These are phyloP conservation scores for Pyrus betulifolia DNA, from an alignment of 306 rosid species.

Conservation along the genomic window DNA sequence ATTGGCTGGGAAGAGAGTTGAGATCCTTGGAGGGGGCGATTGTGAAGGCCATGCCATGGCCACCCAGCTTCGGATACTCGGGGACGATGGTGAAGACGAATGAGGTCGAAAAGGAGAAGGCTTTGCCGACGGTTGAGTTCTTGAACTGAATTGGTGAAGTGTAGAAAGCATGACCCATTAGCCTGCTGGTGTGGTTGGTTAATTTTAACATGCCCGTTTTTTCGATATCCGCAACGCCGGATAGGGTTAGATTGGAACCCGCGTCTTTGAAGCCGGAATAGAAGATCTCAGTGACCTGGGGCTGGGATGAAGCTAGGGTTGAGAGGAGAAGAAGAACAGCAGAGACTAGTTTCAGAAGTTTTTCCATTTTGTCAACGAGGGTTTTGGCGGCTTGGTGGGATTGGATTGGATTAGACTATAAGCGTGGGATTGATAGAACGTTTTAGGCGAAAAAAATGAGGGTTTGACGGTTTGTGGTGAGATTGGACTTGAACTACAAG, in stretches of 20 bases:
- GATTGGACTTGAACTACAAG: background rate
- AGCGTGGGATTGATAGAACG: background rate
- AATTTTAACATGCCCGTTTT: conserved; percentile 40
- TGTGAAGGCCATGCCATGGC: conserved; percentile 79
- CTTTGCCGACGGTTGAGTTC: conserved; percentile 50
- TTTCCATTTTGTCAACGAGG: conserved; percentile 22
- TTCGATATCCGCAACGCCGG: conserved; percentile 40
- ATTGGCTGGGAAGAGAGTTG: conserved; percentile 64
- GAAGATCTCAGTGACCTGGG: conserved; percentile 30
- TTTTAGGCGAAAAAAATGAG: background rate
- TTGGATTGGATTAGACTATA: background rate
- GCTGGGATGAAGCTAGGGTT: conserved; percentile 30
- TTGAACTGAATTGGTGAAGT: conserved; percentile 41
- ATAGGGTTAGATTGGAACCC: conserved; percentile 35
- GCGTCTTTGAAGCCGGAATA: conserved; percentile 45
- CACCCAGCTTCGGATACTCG: conserved; percentile 76
- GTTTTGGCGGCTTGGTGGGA: background rate
- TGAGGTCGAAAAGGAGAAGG: conserved; percentile 60
- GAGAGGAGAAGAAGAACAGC: conserved; percentile 21
- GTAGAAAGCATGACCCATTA: conserved; percentile 51
- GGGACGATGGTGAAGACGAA: conserved; percentile 62
- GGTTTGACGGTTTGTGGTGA: background rate
- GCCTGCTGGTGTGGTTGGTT: conserved; percentile 49
- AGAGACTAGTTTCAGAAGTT: conserved; percentile 13
- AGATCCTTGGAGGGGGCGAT: conserved; percentile 42